Conservation (phyloP, 2,329 filamentous ascomycete genomes). For the Biscogniauxia sp. region DNA sequence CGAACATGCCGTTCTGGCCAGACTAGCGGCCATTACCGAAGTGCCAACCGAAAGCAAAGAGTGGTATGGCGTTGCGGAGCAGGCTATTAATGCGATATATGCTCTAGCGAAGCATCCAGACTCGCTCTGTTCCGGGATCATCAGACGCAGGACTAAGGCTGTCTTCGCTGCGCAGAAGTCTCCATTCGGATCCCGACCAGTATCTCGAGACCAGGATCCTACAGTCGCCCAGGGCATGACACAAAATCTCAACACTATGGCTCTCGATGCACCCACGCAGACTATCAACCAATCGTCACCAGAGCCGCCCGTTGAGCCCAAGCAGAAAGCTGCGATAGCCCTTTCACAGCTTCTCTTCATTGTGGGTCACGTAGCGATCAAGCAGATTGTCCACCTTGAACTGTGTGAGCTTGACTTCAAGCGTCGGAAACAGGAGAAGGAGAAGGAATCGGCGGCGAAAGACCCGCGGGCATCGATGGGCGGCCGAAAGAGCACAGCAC, state of each 20-base stretch:
- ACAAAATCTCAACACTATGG: constrained; percentile 31
- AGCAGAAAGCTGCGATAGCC: constrained; percentile 68
- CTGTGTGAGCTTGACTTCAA: constrained; percentile 98
- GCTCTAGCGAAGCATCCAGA: constrained; percentile 92
- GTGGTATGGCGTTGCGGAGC: constrained; percentile 94
- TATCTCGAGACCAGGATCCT: constrained; percentile 43
- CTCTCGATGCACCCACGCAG: constrained; percentile 31
- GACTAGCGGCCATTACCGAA: constrained; percentile 81
- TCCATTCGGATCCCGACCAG: constrained; percentile 43
- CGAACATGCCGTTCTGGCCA: constrained; percentile 81
- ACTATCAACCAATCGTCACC: constrained; percentile 28
- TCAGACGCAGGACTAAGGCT: constrained; percentile 79
- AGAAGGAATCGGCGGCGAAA: constrained; percentile 58
- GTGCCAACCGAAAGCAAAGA: constrained; percentile 88
- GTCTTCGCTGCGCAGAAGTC: constrained; percentile 61
- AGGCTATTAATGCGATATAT: constrained; percentile 94
- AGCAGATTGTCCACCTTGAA: constrained; percentile 97
- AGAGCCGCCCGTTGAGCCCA: constrained; percentile 41
- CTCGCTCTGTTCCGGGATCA: constrained; percentile 84
- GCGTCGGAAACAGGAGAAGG: constrained; percentile 86
- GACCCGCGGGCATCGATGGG: constrained; percentile 30
- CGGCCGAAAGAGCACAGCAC: constrained; percentile 30
- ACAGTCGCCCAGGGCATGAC: constrained; percentile 35
- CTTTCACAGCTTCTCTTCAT: constrained; percentile 92
- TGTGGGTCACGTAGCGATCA: constrained; percentile 94